These are phyloP conservation scores for Solanum bulbocastanum DNA, from an alignment of 257 asterid genomes.

Conservation along the genomic window DNA sequence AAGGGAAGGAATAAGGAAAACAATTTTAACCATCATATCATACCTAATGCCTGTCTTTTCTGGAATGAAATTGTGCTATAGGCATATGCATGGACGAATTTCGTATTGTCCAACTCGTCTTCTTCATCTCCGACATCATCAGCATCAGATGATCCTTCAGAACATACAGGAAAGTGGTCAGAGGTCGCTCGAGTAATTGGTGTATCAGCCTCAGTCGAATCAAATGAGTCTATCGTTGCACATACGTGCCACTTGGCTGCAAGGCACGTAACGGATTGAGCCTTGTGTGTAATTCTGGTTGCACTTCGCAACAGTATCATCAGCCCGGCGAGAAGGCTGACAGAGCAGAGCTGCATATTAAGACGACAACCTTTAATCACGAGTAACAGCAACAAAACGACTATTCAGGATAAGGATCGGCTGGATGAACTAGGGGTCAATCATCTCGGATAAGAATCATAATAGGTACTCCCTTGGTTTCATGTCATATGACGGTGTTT, in stretches of 20 bases:
- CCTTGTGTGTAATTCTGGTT: constrained; percentile 15
- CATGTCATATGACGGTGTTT: not conserved
- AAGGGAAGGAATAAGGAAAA: not conserved
- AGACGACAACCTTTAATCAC: not conserved
- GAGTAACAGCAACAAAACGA: not conserved
- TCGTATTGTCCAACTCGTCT: constrained; percentile 15
- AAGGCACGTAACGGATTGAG: constrained; percentile 11
- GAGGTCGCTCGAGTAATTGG: not conserved
- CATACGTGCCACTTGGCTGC: constrained; percentile 21
- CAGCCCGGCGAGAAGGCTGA: constrained; percentile 12
- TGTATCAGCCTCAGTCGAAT: constrained; percentile 2
- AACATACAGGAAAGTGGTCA: not conserved
- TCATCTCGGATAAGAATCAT: not conserved
- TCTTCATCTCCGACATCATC: constrained; percentile 22
- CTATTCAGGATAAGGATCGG: not conserved
- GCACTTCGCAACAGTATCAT: constrained; percentile 16
- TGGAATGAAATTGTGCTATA: constrained; percentile 18
- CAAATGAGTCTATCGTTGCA: constrained; percentile 12
- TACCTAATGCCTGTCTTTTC: constrained; percentile 19
- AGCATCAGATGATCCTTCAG: not conserved
- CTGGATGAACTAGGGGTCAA: not conserved
- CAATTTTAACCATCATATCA: not conserved
- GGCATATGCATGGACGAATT: constrained; percentile 1
- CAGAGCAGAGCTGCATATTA: constrained; percentile 13
- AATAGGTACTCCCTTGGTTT: not conserved